phyloP scores from a whole-genome alignment of 345 rosid species.

The Gossypium thurberi region DNA sequence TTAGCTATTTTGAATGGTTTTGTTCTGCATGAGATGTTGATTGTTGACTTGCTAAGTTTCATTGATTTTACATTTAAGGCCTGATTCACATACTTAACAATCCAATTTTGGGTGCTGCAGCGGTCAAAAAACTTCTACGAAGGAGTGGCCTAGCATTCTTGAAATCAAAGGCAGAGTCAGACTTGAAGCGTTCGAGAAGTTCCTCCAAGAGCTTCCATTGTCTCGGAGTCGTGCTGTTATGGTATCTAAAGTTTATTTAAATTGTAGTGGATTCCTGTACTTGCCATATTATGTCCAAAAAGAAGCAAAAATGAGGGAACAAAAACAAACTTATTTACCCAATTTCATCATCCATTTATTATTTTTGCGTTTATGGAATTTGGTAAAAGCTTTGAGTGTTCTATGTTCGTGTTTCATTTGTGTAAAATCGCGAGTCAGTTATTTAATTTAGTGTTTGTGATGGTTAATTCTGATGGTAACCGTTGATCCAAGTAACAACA shows the following conservation, averaged over 20 bases:
- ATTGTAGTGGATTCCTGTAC: constrained; percentile 31
- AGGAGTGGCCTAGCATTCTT: constrained; percentile 60
- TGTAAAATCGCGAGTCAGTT: too few species aligned
- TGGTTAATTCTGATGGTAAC: too few species aligned
- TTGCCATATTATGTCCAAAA: constrained; percentile 12
- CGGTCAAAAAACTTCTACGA: constrained; percentile 63
- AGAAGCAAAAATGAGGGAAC: constrained; percentile 6
- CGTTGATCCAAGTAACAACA: too few species aligned
- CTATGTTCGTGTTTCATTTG: too few species aligned
- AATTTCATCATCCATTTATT: constrained; percentile 7
- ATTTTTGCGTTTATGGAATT: neutral
- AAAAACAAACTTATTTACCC: constrained; percentile 1
- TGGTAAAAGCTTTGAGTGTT: too few species aligned
- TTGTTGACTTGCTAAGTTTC: neutral
- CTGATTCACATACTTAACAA: neutral
- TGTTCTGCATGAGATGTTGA: neutral
- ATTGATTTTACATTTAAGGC: neutral
- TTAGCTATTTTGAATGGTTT: neutral
- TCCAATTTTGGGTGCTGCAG: constrained; percentile 36
- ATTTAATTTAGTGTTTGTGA: too few species aligned
- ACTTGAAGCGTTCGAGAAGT: constrained; percentile 89
- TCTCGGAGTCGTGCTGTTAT: constrained; percentile 86
- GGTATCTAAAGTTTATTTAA: constrained; percentile 57
- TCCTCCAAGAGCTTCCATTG: constrained; percentile 85
- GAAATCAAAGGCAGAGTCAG: constrained; percentile 95